phyloP scores from a whole-genome alignment of 1,284 basidiomycete species.

The Leccinum subrobustum region DNA sequence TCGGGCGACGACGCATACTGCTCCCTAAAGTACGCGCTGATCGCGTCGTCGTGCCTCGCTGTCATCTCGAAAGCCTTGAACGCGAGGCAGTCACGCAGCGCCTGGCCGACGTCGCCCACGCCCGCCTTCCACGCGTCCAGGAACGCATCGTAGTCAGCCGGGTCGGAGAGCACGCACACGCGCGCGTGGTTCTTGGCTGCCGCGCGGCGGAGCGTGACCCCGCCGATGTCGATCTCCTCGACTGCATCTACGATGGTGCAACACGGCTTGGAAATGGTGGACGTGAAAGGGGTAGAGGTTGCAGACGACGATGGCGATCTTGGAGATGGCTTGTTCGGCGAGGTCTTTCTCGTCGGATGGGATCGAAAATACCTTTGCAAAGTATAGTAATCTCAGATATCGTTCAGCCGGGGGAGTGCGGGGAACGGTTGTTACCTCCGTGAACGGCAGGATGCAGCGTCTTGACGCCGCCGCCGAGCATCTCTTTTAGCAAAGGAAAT shows the following conservation, averaged over 20 bases:
- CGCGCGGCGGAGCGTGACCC: constrained; percentile 95
- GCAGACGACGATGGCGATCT: constrained; percentile 95
- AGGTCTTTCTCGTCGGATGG: constrained; percentile 86
- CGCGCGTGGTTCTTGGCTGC: constrained; percentile 99
- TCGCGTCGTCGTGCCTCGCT: constrained; percentile 92
- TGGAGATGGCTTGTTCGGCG: constrained; percentile 76
- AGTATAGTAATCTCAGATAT: constrained; percentile 29
- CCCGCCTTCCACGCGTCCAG: constrained; percentile 74
- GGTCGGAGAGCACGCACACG: constrained; percentile 91
- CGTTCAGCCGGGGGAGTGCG: too few species aligned
- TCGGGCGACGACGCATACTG: constrained; percentile 64
- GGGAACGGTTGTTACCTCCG: constrained; percentile 60
- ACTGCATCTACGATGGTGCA: constrained; percentile 92
- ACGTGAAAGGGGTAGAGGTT: constrained; percentile 97
- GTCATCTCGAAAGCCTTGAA: constrained; percentile 99
- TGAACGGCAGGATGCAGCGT: constrained; percentile 99
- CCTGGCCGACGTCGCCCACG: constrained; percentile 58
- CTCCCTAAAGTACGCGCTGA: constrained; percentile 39
- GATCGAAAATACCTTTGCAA: constrained; percentile 77
- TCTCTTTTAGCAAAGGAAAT: constrained; percentile 52
- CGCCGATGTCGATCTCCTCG: constrained; percentile 99
- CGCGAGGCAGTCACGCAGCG: constrained; percentile 78
- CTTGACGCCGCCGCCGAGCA: constrained; percentile 98
- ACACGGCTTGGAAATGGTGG: constrained; percentile 85
- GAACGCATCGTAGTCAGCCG: constrained; percentile 89